Base-by-base conservation (phyloP, 2,329 filamentous ascomycete genomes). In the Fonsecaea erecta region DNA sequence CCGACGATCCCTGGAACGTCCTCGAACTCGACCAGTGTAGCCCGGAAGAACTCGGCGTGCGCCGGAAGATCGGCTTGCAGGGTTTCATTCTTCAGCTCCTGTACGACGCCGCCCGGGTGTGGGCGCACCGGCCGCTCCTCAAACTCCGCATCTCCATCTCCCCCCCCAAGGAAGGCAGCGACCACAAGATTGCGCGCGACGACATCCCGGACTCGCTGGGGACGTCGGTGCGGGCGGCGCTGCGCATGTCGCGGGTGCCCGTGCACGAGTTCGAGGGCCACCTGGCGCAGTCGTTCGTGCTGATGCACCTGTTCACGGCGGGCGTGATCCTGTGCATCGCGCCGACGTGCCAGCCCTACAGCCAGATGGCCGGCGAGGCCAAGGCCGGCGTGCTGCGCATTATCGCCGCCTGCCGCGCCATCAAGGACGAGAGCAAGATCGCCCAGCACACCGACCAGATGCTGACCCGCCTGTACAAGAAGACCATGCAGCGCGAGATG, bases 381-480 rank as follows among this genome's bases (percentile, higher is more conserved):
- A 76, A 76, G 56, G 69, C 73, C 1, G 73, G 73, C 3, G 70
- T 74, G 5, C 62, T 75, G 43, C 66, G 71, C 14, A 76, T 75
- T 34, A 75, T 75, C 12, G 69, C 68, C 18, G 69, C 72, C 1
- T 71, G 71, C 40, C 61, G 68, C 24, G 64, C 68, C 0, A 65
- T 74, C 12, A 67, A 65, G 8, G 58, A 67, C 3, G 65, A 68
- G 28, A 75, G 72, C 63, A 69, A 70, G 14, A 73, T 75, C 43
- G 73, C 73, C 8, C 64, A 67, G 40, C 72, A 74, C 51, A 71
- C 72, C 0, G 72, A 73, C 32, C 68, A 74, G 51, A 66, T 74
- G 40, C 62, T 75, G 26, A 74, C 71, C 1, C 68, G 70, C 18
- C 64, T 75, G n/a, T 63, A 74, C 56, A 71, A 72, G 59, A 70